Evolutionary conservation across 176 grass and related monocot species (phyloP).

Genomic region (Triticum aestivum): DNA sequence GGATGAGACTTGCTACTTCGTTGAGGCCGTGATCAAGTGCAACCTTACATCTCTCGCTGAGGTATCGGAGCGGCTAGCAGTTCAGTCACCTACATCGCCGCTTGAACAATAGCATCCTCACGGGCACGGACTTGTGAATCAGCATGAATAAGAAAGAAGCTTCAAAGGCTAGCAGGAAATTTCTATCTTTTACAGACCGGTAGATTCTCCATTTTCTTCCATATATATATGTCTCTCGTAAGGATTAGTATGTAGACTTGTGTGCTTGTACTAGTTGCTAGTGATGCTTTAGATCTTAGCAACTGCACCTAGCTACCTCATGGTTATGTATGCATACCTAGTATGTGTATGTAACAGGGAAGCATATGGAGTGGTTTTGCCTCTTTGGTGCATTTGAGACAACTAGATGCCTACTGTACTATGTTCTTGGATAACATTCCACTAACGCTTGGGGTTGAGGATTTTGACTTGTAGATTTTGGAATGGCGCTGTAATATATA

Average conservation of each 20-base stretch:
- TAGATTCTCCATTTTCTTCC: constrained; percentile 21
- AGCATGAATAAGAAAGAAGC: constrained; percentile 49
- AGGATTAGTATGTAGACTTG: constrained; percentile 48
- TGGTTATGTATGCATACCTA: constrained; percentile 38
- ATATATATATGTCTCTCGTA: constrained; percentile 17
- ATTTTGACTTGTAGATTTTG: constrained; percentile 21
- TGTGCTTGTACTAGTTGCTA: constrained; percentile 32
- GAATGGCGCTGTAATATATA: constrained; percentile 19
- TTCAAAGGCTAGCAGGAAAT: constrained; percentile 31
- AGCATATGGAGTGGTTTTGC: constrained; percentile 44
- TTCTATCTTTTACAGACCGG: constrained; percentile 41
- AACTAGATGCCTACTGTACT: constrained; percentile 35
- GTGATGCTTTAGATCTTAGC: constrained; percentile 40
- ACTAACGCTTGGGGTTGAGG: constrained; percentile 23
- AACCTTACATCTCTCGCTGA: constrained; percentile 68
- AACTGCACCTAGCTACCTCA: constrained; percentile 35
- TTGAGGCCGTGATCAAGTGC: constrained; percentile 81
- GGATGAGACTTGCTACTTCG: constrained; percentile 84
- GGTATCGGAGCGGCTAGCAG: constrained; percentile 52
- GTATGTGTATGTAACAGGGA: constrained; percentile 34
- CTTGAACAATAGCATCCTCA: constrained; percentile 31
- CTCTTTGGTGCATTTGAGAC: constrained; percentile 37
- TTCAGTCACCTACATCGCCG: constrained; percentile 43
- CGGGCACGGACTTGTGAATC: background rate
- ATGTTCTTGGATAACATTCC: constrained; percentile 20